Base-by-base conservation (phyloP, 306 rosid genomes). In the Elaeagnus macrophylla region DNA sequence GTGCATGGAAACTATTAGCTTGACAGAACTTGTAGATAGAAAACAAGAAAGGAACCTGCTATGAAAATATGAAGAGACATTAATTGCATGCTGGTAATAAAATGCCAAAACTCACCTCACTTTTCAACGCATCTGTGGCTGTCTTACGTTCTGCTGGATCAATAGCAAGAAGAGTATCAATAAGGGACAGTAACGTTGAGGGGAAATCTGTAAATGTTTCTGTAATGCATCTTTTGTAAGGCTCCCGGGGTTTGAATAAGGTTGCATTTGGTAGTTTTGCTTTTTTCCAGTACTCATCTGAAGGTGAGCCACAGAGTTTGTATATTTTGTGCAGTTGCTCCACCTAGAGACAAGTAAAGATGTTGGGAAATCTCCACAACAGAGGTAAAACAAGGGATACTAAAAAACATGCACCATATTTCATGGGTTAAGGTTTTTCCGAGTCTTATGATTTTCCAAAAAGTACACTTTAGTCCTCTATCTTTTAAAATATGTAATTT, bases 241-340 rank as follows among this genome's bases (percentile, higher is more conserved):
- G 95, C 7, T 74, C 82, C 55, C 79, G 79, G 18, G 97, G 97
- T 75, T 71, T 86, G 71, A 81, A 89, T 77, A 86, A 75, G 48
- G 90, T 80, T 65, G 94, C 94, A 74, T 89, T 85, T 2, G 95
- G 94, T 75, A 90, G 67, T 84, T 74, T 90, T 44, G 94, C 81
- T 65, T 69, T 90, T 67, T 67, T 83, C 83, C 89, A 90, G 62
- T 86, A 90, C 58, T 86, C 97, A 63, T 90, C 97, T 6, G 97
- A 74, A 52, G 95, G 94, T 57, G 97, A 83, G 74, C 97, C 97
- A 43, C 97, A 90, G 40, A 86, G 77, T 73, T 90, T 86, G 79
- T 79, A 90, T 79, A 90, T 90, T 81, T 86, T 90, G 65, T 90
- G 97, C 45, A 90, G 75, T 66, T 90, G 97, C 77, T 90, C 97